Evolutionary conservation across 495 filamentous ascomycete species (phyloP).

Genomic region (Viridothelium virens): DNA sequence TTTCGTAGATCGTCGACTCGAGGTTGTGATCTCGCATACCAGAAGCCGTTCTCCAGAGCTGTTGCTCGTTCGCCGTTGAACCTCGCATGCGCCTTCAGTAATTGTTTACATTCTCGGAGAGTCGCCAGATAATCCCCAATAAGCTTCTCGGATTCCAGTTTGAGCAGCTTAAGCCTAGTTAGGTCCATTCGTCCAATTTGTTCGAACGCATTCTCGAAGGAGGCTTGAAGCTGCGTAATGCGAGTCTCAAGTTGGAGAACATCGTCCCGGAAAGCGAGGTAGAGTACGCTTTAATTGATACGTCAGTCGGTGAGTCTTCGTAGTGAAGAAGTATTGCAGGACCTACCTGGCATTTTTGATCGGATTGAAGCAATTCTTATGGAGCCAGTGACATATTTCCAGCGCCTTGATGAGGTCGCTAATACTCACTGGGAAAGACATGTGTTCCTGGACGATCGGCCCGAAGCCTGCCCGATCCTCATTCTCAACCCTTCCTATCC

Average conservation of each 20-base stretch:
- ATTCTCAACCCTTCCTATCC: neutral
- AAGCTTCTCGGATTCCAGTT: conserved; percentile 8
- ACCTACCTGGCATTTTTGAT: conserved; percentile 13
- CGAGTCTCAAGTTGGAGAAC: conserved; percentile 7
- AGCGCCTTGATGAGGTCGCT: conserved; percentile 15
- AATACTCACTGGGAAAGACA: neutral
- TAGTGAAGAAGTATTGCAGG: neutral
- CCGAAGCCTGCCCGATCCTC: neutral
- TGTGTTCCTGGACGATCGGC: neutral
- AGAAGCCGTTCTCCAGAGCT: conserved; percentile 13
- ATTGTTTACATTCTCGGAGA: conserved; percentile 15
- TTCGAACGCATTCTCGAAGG: conserved; percentile 5
- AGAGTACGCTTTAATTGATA: neutral
- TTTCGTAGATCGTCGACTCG: conserved; percentile 16
- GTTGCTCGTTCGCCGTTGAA: conserved; percentile 14
- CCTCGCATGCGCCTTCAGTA: conserved; percentile 15
- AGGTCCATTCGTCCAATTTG: conserved; percentile 5
- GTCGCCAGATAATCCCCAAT: conserved; percentile 11
- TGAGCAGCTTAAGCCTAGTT: conserved; percentile 4
- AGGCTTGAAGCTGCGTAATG: conserved; percentile 5
- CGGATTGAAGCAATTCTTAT: conserved; percentile 14
- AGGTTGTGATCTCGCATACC: conserved; percentile 4
- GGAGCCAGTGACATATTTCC: conserved; percentile 16
- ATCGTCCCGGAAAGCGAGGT: conserved; percentile 4
- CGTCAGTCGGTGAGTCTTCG: neutral